phyloP scores from a whole-genome alignment of 306 rosid species.

The Gastrolobium villosum region DNA sequence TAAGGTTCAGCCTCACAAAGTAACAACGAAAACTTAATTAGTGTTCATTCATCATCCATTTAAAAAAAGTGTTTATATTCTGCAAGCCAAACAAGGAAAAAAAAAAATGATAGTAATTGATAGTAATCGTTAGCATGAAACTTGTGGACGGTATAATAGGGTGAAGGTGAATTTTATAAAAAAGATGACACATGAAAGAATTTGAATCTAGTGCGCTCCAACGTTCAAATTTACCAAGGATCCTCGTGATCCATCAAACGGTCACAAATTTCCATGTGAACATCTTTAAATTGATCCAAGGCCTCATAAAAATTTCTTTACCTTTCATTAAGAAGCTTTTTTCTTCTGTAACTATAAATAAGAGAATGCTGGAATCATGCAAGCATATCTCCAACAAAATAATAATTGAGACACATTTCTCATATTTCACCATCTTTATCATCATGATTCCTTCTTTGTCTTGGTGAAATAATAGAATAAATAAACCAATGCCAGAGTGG shows the following conservation, averaged over 20 bases:
- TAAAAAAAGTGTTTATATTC: constrained; percentile 1
- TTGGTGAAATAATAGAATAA: constrained; percentile 72
- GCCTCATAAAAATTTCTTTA: constrained; percentile 23
- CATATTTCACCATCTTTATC: constrained; percentile 46
- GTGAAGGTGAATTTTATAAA: constrained; percentile 35
- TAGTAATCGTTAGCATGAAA: constrained; percentile 36
- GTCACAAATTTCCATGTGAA: constrained; percentile 91
- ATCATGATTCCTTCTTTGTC: constrained; percentile 80
- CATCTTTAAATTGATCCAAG: constrained; percentile 54
- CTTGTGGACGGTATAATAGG: constrained; percentile 52
- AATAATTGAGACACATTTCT: constrained; percentile 51
- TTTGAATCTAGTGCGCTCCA: constrained; percentile 99
- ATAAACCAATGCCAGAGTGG: constrained; percentile 52
- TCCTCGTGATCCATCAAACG: constrained; percentile 98
- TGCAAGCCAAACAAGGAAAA: constrained; percentile 41
- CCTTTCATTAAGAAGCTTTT: constrained; percentile 37
- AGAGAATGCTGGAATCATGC: constrained; percentile 45
- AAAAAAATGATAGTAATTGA: constrained; percentile 26
- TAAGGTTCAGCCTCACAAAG: constrained; percentile 6
- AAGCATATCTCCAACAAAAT: constrained; percentile 56
- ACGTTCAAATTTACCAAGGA: constrained; percentile 70
- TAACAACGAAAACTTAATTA: not conserved
- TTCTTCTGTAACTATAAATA: constrained; percentile 66
- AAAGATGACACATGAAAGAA: constrained; percentile 36
- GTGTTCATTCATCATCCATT: not conserved